Evolutionary conservation across 140 eudicot genomes (phyloP), one percentile per base, ranked within the genome.

Genomic region (Anethum foeniculum): DNA sequence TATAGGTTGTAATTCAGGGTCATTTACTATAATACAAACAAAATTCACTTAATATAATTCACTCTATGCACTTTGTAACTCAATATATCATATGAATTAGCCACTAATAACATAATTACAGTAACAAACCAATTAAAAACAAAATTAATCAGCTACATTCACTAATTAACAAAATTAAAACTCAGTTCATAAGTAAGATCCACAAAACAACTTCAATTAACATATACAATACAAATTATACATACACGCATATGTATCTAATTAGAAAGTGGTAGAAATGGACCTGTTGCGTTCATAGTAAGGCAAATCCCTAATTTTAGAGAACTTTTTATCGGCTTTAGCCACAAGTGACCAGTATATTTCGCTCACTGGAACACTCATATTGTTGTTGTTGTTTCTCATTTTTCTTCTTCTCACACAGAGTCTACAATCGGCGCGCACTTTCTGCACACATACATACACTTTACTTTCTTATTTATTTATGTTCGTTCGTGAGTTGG

Each of bases 281-380:
- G 25, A 92, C 98, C 97, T 92, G 88, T 88, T 94, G 84, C 97
- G 97, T 48, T 92, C 96, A 65, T 94, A 94, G 68, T 90, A 92
- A 8, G 97, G 98, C 87, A 92, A 90, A 88, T 92, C 98, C 81
- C 98, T 89, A 88, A 94, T 94, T 86, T 94, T 92, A 77, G 97
- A 89, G 91, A 94, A 94, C 78, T 92, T 94, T 77, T 89, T 94
- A 81, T 94, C 98, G 75, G 98, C 98, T 85, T 94, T 94, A 32
- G 96, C 96, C n/a, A 92, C 98, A 65, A 94, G 89, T 47, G 93
- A 81, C 98, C 97, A 92, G 43, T 90, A 94, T 11, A 82, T 83
- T 87, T 94, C 98, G 80, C 84, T 90, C 87, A 92, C 96, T 2
- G 98, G 94, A 80, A 94, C 74, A 68, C 74, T 80, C 38, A 43